These are phyloP conservation scores for Guadua angustifolia DNA, from an alignment of 176 grass and related monocot species.

Conservation along the genomic window DNA sequence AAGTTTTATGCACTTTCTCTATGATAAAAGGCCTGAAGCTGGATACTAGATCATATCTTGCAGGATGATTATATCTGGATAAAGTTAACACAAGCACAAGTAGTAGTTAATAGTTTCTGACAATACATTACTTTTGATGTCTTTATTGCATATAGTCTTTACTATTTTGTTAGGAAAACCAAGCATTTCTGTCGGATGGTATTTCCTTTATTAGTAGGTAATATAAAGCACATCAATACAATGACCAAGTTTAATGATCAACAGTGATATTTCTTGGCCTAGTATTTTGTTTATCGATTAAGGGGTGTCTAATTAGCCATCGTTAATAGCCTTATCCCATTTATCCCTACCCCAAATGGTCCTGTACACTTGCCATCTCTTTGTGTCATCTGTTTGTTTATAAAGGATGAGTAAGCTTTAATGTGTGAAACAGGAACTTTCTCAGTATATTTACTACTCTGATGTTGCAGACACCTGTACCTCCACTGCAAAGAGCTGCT, in stretches of 20 bases:
- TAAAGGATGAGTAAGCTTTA: conserved; percentile 19
- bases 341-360: conserved; percentile 7
- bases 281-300: not conserved
- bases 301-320: not conserved
- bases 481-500: conserved; percentile 78
- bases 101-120: not conserved
- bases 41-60: conserved; percentile 14
- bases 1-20: not conserved
- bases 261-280: conserved; percentile 3
- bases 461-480: conserved; percentile 83
- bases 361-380: not conserved
- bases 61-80: not conserved
- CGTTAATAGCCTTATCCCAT: not conserved
- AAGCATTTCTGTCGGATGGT: conserved; percentile 4
- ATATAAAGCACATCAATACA: not conserved
- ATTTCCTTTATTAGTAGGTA: conserved; percentile 7
- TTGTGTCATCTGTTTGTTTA: conserved; percentile 32
- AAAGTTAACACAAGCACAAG: not conserved
- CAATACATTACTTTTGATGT: conserved; percentile 1
- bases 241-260: not conserved
- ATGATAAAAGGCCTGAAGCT: not conserved
- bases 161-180: conserved; percentile 21
- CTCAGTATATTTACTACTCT: conserved; percentile 32
- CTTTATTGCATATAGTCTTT: not conserved
- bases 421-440: conserved; percentile 17